Conservation (phyloP, 495 filamentous ascomycete genomes). For the Peziza echinospora region DNA sequence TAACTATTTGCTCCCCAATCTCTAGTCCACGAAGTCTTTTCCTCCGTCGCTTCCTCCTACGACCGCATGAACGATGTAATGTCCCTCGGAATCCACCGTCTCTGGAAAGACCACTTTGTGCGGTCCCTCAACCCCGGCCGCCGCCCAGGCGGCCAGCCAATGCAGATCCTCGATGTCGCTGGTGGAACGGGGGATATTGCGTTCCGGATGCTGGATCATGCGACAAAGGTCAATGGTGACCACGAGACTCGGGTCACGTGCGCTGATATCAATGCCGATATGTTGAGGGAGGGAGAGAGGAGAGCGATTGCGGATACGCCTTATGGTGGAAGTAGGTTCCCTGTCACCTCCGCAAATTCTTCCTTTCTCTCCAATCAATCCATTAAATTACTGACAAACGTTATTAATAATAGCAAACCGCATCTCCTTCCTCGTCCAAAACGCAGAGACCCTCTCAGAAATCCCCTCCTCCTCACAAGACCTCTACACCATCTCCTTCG, state of each 20-base stretch:
- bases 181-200: conserved; percentile 97
- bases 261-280: conserved; percentile 83
- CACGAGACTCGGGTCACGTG: conserved; percentile 60
- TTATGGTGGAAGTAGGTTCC: conserved; percentile 7
- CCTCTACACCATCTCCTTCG: conserved; percentile 93
- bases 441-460: conserved; percentile 57
- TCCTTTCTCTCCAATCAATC: not conserved
- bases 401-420: conserved; percentile 23
- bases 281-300: conserved; percentile 73
- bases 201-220: conserved; percentile 85
- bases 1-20: conserved; percentile 12
- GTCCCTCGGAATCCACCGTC: conserved; percentile 86
- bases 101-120: conserved; percentile 98
- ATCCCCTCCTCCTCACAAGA: conserved; percentile 49
- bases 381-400: not conserved
- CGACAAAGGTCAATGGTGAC: conserved; percentile 62
- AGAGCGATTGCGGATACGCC: conserved; percentile 30
- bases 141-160: conserved; percentile 29
- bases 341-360: not conserved
- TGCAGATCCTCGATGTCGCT: conserved; percentile 87
- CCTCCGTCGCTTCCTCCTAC: conserved; percentile 67
- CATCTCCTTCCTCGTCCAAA: conserved; percentile 66
- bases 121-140: conserved; percentile 73
- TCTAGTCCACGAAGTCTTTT: conserved; percentile 72
- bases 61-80: conserved; percentile 98